phyloP scores from a whole-genome alignment of 768 basidiomycete genomes.

The Pleurotus tuber-regium region DNA sequence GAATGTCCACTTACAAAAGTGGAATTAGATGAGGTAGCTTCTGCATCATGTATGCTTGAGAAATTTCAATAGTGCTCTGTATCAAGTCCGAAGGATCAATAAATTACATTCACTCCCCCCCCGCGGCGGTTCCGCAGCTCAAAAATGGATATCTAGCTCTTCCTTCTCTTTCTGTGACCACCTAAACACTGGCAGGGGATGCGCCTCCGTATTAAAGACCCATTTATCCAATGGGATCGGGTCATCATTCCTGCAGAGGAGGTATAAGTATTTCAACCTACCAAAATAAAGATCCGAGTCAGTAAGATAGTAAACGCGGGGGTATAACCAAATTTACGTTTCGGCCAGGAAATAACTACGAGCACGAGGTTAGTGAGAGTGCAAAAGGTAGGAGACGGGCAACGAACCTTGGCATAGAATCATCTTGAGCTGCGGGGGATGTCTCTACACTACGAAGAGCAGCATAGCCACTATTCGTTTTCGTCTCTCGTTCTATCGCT shows the following conservation, averaged over 20 bases:
- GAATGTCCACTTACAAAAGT: too few relatives aligned
- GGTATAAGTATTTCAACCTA: conserved; percentile 70
- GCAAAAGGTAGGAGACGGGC: not conserved
- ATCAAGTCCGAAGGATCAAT: too few relatives aligned
- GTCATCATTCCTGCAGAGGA: conserved; percentile 66
- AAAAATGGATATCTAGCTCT: conserved; percentile 32
- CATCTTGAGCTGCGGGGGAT: conserved; percentile 33
- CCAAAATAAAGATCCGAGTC: not conserved
- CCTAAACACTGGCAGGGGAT: conserved; percentile 69
- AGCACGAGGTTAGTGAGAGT: not conserved
- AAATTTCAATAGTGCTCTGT: too few relatives aligned
- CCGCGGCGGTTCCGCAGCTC: not conserved
- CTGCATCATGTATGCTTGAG: too few relatives aligned
- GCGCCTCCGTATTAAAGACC: conserved; percentile 70
- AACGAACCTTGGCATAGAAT: conserved; percentile 78
- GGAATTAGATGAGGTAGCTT: too few relatives aligned
- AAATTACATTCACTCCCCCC: too few relatives aligned
- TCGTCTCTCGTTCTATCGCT: conserved; percentile 59
- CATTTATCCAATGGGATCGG: conserved; percentile 50
- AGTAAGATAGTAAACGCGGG: not conserved
- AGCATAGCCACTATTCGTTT: conserved; percentile 60
- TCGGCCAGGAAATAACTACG: conserved; percentile 47
- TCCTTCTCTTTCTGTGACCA: conserved; percentile 57
- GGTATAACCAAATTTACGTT: conserved; percentile 34
- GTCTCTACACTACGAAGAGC: conserved; percentile 48